Base-by-base conservation (phyloP, 2,329 filamentous ascomycete genomes). In the Raffaelea albimanens region DNA sequence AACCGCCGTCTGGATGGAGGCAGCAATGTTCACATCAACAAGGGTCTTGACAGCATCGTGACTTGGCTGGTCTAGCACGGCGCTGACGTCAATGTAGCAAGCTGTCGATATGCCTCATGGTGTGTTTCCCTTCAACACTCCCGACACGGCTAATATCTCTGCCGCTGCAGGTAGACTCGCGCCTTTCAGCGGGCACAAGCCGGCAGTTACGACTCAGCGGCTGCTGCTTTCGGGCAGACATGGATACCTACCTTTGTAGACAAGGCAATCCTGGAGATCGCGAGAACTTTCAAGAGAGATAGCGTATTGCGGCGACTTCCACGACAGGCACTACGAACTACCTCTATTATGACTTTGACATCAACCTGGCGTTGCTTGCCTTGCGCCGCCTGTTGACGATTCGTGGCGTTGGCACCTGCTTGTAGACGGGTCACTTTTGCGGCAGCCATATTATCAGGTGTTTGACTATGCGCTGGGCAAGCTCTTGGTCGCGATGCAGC, bases 11-110 rank as follows among this genome's bases (percentile, higher is more conserved):
- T n/a, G n/a, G n/a, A n/a, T n/a, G n/a, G n/a, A n/a, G n/a, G n/a
- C n/a, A n/a, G n/a, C n/a, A n/a, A n/a, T n/a, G n/a, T n/a, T n/a
- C n/a, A n/a, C n/a, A n/a, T n/a, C n/a, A n/a, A n/a, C n/a, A n/a
- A n/a, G n/a, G n/a, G n/a, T n/a, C 34, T 45, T 16, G 44, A 45
- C 44, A 31, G 34, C 34, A 40, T 45, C 34, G 44, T 45, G 34
- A n/a, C 34, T 5, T 45, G 44, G 44, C 34, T 45, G 44, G 21
- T 45, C 33, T 3, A 5, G 21, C 44, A 45, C 44, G 44, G 44
- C 16, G 44, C 44, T n/a, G n/a, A 45, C 19, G 44, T 40, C 34
- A 45, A 45, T 18, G 34, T 21, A 5, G 9, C 10, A 20, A 40
- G 42, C 29, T 9, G 42, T 44, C 2, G 29, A 44, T 19, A 34